These are phyloP conservation scores for Hylodesmum podocarpum DNA, from an alignment of 306 rosid genomes.

Conservation along the genomic window DNA sequence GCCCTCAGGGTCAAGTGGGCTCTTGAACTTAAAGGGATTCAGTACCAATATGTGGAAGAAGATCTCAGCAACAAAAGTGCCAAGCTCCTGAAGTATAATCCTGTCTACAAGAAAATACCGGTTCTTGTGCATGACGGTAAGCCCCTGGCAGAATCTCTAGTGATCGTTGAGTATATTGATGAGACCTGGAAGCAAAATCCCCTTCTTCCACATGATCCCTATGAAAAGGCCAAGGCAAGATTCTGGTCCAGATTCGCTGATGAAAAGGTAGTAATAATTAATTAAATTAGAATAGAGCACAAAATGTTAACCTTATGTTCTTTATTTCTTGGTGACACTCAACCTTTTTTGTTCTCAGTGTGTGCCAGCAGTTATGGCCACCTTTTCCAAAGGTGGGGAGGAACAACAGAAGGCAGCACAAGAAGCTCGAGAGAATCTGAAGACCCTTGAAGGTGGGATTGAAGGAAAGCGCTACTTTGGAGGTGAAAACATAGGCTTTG, in stretches of 20 bases:
- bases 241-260: constrained; percentile 51
- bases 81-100: constrained; percentile 46
- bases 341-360: constrained; percentile 28
- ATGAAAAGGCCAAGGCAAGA: constrained; percentile 45
- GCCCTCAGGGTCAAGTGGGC: constrained; percentile 43
- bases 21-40: constrained; percentile 42
- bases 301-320: neutral
- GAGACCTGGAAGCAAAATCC: constrained; percentile 50
- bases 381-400: constrained; percentile 43
- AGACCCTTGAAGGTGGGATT: constrained; percentile 47
- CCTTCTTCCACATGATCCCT: constrained; percentile 45
- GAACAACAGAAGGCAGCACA: constrained; percentile 46
- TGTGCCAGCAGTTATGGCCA: constrained; percentile 36
- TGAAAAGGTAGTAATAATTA: constrained; percentile 42
- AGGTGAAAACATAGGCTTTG: constrained; percentile 50
- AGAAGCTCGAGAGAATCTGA: constrained; percentile 46
- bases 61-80: constrained; percentile 43
- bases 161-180: constrained; percentile 47
- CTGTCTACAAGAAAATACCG: constrained; percentile 44
- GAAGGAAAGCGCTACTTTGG: constrained; percentile 42
- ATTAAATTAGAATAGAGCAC: neutral
- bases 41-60: constrained; percentile 44
- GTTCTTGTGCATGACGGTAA: constrained; percentile 50
- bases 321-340: neutral
- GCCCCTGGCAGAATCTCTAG: constrained; percentile 45